phyloP scores from a whole-genome alignment of 768 basidiomycete genomes.

The Kondoa subrosea region DNA sequence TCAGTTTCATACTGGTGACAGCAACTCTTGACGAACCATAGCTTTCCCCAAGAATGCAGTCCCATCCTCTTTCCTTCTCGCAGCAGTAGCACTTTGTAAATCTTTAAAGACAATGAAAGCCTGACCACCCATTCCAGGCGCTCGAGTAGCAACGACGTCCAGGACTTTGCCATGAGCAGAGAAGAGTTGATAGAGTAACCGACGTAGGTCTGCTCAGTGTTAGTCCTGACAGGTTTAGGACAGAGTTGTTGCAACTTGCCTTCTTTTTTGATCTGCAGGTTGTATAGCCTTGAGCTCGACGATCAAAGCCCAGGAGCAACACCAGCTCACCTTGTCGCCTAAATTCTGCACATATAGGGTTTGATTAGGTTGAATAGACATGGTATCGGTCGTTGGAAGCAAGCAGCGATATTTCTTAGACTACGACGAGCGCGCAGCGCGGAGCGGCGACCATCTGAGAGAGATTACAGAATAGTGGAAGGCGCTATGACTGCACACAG shows the following conservation, averaged over 20 bases:
- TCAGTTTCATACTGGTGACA: no score
- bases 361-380: neutral
- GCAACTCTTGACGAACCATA: conserved; percentile 16
- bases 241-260: neutral
- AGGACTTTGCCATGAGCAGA: conserved; percentile 82
- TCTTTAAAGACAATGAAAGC: conserved; percentile 93
- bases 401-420: no score
- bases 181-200: conserved; percentile 72
- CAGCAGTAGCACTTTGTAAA: conserved; percentile 73
- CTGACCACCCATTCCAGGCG: conserved; percentile 71
- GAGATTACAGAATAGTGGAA: no score
- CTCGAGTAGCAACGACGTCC: conserved; percentile 80
- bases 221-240: no score
- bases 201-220: conserved; percentile 45
- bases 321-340: neutral
- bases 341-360: neutral
- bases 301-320: neutral
- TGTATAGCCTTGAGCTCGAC: neutral
- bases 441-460: no score
- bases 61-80: conserved; percentile 81
- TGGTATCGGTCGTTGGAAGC: no score
- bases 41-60: conserved; percentile 23
- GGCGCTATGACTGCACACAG: no score
- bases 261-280: neutral
- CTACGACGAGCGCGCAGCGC: no score